Evolutionary conservation across 495 filamentous ascomycete genomes (phyloP).

Genomic region (Xylaria nigripes): DNA sequence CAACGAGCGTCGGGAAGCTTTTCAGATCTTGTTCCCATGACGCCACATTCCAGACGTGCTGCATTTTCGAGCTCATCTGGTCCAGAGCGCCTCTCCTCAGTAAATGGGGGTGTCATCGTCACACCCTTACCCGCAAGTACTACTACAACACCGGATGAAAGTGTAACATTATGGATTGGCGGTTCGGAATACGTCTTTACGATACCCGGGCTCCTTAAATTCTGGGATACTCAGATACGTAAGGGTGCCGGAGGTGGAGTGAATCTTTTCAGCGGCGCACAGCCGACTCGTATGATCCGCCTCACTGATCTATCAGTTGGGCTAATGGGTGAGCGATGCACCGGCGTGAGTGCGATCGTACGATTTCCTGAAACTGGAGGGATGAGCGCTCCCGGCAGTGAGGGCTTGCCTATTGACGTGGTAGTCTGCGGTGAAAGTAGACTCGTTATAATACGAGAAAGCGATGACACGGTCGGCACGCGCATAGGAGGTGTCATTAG

Average conservation of each 20-base stretch:
- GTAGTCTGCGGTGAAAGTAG: constrained; percentile 58
- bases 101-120: constrained; percentile 59
- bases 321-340: constrained; percentile 59
- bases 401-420: constrained; percentile 47
- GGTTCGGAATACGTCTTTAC: constrained; percentile 47
- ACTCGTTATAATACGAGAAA: constrained; percentile 50
- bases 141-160: constrained; percentile 51
- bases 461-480: constrained; percentile 27
- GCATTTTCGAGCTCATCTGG: constrained; percentile 29
- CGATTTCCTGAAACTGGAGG: constrained; percentile 21
- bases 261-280: constrained; percentile 46
- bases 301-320: constrained; percentile 44
- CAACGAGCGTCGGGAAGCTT: constrained; percentile 21
- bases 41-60: constrained; percentile 65
- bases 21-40: constrained; percentile 66
- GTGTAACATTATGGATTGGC: constrained; percentile 60
- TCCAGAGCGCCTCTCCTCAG: constrained; percentile 31
- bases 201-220: constrained; percentile 56
- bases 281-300: constrained; percentile 40
- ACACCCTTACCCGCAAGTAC: constrained; percentile 34
- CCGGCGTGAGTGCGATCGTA: constrained; percentile 49
- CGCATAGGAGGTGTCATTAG: constrained; percentile 30
- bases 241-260: constrained; percentile 52
- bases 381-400: constrained; percentile 25
- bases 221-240: constrained; percentile 55